Evolutionary conservation across 352 stramenopile genomes (phyloP), one percentile per base, ranked within the genome.

Genomic region (Globisporangium okanoganense): DNA sequence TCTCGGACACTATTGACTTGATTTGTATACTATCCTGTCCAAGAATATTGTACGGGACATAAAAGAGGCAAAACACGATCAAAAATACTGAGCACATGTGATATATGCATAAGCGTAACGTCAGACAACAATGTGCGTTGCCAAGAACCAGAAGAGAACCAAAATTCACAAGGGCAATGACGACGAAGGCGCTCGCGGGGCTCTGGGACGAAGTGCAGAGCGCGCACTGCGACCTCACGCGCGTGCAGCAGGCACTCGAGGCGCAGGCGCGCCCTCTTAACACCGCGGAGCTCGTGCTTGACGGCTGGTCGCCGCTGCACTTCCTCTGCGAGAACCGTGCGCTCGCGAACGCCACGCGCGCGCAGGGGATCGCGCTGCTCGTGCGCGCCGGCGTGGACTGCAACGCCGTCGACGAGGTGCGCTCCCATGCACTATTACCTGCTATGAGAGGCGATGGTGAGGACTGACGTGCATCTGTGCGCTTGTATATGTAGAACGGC

Each of bases 271-370:
- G 5, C 24, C 29, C 27, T 7, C n/a, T 56, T 9, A 43, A 38
- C 8, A 6, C 33, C 5, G n/a, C 18, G 5, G 58, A 49, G 1
- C 51, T 68, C 2, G 7, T 73, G 64, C 63, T 88, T 38, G 85
- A 95, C 53, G 82, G 82, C 38, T 95, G 85, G 85, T 85, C 82
- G 27, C 82, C 82, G 54, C 73, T 95, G 57, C 85, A 93, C 47
- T 95, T 82, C 43, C 54, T 78, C 24, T 83, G 82, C 36, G 82
- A 92, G 40, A 93, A 92, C 54, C 77, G 77, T 38, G 62, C 62
- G 5, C 67, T 86, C 49, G 64, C 66, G 18, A 69, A 85, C 47
- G 52, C 51, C 29, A 54, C 51, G 9, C 78, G 82, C 18, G 76
- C 73, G 24, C 56, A 66, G 33, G 72, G 65, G 16, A 64, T 95